Evolutionary conservation across 768 basidiomycete species (phyloP).

Genomic region (Amanita polypyramis): DNA sequence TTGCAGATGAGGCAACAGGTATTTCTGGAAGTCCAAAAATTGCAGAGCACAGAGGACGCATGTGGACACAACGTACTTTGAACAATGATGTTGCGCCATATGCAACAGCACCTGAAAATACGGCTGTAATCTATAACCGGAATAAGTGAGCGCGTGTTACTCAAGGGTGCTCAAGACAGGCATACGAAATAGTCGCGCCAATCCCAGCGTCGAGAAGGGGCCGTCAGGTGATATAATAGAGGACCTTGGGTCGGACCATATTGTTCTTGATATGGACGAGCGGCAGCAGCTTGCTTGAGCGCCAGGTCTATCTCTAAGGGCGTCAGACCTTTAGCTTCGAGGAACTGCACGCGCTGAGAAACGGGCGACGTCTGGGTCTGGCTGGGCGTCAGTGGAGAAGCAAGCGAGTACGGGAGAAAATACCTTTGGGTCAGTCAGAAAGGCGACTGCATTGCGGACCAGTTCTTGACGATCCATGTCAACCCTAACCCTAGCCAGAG

Average conservation of each 20-base stretch:
- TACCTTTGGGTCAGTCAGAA: slow-evolving; percentile 81
- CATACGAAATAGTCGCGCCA: slow-evolving; percentile 98
- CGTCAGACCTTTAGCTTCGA: slow-evolving; percentile 90
- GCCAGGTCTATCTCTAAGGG: slow-evolving; percentile 80
- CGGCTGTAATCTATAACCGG: slow-evolving; percentile 69
- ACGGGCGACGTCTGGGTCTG: slow-evolving; percentile 74
- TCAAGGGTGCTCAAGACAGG: slow-evolving; percentile 9
- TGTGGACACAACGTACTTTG: slow-evolving; percentile 44
- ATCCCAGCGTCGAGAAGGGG: slow-evolving; percentile 58
- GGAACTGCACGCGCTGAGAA: slow-evolving; percentile 81
- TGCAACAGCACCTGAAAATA: slow-evolving; percentile 77
- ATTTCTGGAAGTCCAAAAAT: slow-evolving; percentile 51
- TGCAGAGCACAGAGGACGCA: slow-evolving; percentile 3
- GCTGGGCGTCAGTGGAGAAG: background rate
- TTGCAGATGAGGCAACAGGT: slow-evolving; percentile 79
- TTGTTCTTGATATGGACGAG: slow-evolving; percentile 11
- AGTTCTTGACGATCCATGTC: slow-evolving; percentile 54
- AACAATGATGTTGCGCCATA: slow-evolving; percentile 78
- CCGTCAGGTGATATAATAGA: slow-evolving; percentile 12
- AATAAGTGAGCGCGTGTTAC: slow-evolving; percentile 16
- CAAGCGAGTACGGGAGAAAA: background rate
- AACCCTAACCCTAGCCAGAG: slow-evolving; percentile 11
- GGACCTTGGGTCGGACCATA: background rate
- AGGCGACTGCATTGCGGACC: slow-evolving; percentile 71
- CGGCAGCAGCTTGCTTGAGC: slow-evolving; percentile 46